Conservation (phyloP, 768 basidiomycete genomes). For the Paxillus involutus region DNA sequence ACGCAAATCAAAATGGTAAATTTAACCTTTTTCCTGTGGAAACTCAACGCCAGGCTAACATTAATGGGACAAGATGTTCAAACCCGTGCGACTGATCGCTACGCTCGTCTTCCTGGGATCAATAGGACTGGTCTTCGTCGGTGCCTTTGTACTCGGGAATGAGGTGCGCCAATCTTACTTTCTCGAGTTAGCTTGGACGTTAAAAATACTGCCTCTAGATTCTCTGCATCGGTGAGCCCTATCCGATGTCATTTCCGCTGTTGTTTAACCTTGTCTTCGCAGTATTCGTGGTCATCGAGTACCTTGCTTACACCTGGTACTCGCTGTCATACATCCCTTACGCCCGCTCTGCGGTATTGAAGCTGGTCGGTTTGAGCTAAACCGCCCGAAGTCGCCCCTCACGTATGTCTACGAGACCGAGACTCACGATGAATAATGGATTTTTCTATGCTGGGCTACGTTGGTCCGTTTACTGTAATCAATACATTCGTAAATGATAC, state of each 20-base stretch:
- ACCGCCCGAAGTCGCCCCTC: not conserved
- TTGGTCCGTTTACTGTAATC: slow-evolving; percentile 8
- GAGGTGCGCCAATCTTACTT: slow-evolving; percentile 45
- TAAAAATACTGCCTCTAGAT: slow-evolving; percentile 39
- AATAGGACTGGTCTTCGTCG: slow-evolving; percentile 82
- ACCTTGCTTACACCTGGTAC: slow-evolving; percentile 91
- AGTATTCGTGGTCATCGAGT: slow-evolving; percentile 93
- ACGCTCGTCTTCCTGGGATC: slow-evolving; percentile 75
- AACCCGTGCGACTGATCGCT: slow-evolving; percentile 84
- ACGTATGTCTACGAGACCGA: slow-evolving; percentile 11
- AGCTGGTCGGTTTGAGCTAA: slow-evolving; percentile 50
- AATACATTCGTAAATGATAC: slow-evolving; percentile 1
- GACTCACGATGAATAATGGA: slow-evolving; percentile 5
- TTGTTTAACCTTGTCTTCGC: slow-evolving; percentile 1
- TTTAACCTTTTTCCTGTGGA: not conserved
- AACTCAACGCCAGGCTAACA: not conserved
- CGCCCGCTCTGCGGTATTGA: slow-evolving; percentile 72
- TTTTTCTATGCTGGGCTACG: not conserved
- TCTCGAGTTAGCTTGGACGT: not conserved
- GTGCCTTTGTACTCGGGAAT: slow-evolving; percentile 74
- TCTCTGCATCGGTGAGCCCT: slow-evolving; percentile 58
- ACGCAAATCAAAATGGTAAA: slow-evolving; percentile 81
- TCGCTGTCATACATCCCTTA: slow-evolving; percentile 89
- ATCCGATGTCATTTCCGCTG: not conserved
- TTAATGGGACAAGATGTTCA: slow-evolving; percentile 74